Percentiles rank a stretch among this genome's conserved stretches.
Evolutionary conservation across 2,329 filamentous ascomycete species (phyloP).

Genomic region (Achaetomium macrosporum): DNA sequence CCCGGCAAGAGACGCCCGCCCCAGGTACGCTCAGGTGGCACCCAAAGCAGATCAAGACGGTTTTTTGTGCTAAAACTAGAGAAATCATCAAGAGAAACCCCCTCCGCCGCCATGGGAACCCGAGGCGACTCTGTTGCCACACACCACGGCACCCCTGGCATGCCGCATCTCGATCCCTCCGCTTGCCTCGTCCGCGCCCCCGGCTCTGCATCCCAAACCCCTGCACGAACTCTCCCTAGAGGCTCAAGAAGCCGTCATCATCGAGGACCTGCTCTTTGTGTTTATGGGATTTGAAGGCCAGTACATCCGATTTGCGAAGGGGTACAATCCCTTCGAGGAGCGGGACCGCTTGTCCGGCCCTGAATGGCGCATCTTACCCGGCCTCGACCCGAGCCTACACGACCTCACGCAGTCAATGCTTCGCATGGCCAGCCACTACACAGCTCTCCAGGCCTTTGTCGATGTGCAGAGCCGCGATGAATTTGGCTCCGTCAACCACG

Average conservation of each 20-base stretch:
- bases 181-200: constrained; percentile 67
- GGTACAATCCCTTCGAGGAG: constrained; percentile 78
- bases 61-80: constrained; percentile 20
- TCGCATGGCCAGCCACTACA: constrained; percentile 90
- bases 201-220: constrained; percentile 59
- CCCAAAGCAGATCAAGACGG: neutral
- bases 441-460: constrained; percentile 83
- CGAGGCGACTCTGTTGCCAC: constrained; percentile 64
- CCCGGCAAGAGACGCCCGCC: constrained; percentile 38
- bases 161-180: constrained; percentile 53
- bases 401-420: constrained; percentile 86
- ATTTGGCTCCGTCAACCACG: constrained; percentile 92
- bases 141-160: constrained; percentile 66
- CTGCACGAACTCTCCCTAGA: constrained; percentile 69
- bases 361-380: constrained; percentile 69
- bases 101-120: constrained; percentile 64
- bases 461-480: constrained; percentile 91
- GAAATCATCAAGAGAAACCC: constrained; percentile 18
- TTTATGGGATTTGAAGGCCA: constrained; percentile 99
- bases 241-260: constrained; percentile 75
- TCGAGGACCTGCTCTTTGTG: constrained; percentile 88
- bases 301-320: constrained; percentile 80
- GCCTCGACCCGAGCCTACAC: constrained; percentile 83
- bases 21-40: constrained; percentile 37
- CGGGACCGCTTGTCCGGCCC: constrained; percentile 83